Percentiles rank a stretch among this genome's conserved stretches.
phyloP scores from a whole-genome alignment of 352 stramenopile genomes.

The Albugo laibachii region DNA sequence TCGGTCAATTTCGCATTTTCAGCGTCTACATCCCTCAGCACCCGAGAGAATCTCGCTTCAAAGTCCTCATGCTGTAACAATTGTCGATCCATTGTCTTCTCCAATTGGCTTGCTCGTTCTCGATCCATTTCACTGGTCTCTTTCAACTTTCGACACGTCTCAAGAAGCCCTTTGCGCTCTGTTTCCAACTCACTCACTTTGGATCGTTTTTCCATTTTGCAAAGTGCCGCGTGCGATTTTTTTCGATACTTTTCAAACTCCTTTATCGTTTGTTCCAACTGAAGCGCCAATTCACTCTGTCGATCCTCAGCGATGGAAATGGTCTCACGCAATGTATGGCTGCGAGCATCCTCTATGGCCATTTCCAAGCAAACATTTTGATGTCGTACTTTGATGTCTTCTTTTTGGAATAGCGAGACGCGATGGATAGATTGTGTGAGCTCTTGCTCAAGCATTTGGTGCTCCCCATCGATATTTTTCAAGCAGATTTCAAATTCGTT shows the following conservation, averaged over 20 bases:
- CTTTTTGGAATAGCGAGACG: not conserved
- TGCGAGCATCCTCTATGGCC: not conserved
- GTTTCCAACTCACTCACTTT: constrained; percentile 6
- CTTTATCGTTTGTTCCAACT: constrained; percentile 10
- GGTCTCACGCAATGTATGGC: constrained; percentile 5
- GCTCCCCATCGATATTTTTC: not conserved
- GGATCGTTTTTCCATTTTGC: constrained; percentile 64
- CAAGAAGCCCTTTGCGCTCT: too few relatives aligned
- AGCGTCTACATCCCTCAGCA: too few relatives aligned
- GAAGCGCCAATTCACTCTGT: constrained; percentile 6
- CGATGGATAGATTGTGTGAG: not conserved
- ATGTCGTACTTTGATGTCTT: not conserved
- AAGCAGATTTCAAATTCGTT: too few relatives aligned
- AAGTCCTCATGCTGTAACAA: too few relatives aligned
- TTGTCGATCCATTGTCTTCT: too few relatives aligned
- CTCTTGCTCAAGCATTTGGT: not conserved
- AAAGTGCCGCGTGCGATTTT: constrained; percentile 43
- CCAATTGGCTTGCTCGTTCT: too few relatives aligned
- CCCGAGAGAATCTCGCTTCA: too few relatives aligned
- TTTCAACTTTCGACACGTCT: too few relatives aligned
- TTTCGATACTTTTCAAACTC: constrained; percentile 55
- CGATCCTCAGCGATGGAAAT: constrained; percentile 7
- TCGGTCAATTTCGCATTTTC: too few relatives aligned
- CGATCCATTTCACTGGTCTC: too few relatives aligned
- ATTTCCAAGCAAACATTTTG: not conserved